Conservation (phyloP, 495 filamentous ascomycete species). For the Rhypophila decipiens region DNA sequence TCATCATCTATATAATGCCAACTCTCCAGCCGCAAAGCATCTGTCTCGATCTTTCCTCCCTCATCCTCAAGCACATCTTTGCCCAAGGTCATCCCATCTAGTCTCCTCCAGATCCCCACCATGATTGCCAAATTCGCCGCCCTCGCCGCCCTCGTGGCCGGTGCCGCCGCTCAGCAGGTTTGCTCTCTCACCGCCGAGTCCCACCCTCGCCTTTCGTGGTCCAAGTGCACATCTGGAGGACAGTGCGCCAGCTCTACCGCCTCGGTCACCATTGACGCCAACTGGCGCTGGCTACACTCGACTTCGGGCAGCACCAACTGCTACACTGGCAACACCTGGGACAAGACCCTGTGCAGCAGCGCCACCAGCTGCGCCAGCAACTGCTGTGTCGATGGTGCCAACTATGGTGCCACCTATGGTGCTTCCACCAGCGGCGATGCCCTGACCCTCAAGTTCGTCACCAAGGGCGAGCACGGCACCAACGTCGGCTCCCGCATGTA, state of each 20-base stretch:
- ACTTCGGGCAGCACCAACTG: constrained; percentile 35
- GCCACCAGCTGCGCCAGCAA: constrained; percentile 33
- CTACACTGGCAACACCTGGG: constrained; percentile 46
- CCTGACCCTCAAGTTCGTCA: constrained; percentile 51
- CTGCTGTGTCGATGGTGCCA: constrained; percentile 45
- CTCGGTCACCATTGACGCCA: constrained; percentile 42
- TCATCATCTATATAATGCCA: constrained; percentile 19
- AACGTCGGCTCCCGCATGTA: constrained; percentile 51
- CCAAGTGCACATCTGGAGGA: constrained; percentile 47
- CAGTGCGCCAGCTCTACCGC: constrained; percentile 38
- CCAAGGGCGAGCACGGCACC: constrained; percentile 40
- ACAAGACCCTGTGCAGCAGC: constrained; percentile 31
- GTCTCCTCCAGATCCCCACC: constrained; percentile 6
- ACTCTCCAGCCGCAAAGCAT: not conserved
- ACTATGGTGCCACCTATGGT: constrained; percentile 44
- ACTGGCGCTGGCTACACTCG: constrained; percentile 48
- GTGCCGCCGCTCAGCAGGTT: constrained; percentile 47
- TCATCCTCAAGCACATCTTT: constrained; percentile 18
- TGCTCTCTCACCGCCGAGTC: constrained; percentile 51
- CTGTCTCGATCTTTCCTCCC: constrained; percentile 14
- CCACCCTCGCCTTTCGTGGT: constrained; percentile 53
- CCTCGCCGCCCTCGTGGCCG: constrained; percentile 37
- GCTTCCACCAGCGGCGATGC: constrained; percentile 41
- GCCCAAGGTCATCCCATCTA: constrained; percentile 3
- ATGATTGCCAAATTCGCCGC: constrained; percentile 30